phyloP scores from a whole-genome alignment of 2,329 filamentous ascomycete species.

The Ophiostoma piceae region DNA sequence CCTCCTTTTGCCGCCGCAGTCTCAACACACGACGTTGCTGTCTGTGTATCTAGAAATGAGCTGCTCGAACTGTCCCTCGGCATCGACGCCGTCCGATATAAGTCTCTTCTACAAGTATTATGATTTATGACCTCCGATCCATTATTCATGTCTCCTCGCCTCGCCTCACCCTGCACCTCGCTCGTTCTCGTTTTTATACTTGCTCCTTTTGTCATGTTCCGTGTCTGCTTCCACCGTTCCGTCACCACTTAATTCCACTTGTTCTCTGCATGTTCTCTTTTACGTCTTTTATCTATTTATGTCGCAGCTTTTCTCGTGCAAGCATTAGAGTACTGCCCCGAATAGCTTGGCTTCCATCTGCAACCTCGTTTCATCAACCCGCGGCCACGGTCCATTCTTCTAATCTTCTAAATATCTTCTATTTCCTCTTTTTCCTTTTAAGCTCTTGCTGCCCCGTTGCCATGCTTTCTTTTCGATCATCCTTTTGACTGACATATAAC shows the following conservation, averaged over 20 bases:
- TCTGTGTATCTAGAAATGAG: too few relatives aligned
- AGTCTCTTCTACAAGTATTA: not conserved
- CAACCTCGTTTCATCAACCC: not conserved
- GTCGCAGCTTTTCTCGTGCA: not conserved
- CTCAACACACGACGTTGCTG: not conserved
- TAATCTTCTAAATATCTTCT: not conserved
- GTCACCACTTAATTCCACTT: not conserved
- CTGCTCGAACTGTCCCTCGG: not conserved
- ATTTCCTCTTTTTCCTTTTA: not conserved
- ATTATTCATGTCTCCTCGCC: not conserved
- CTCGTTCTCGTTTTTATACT: not conserved
- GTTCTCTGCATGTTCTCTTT: not conserved
- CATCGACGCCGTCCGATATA: not conserved
- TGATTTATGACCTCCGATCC: not conserved
- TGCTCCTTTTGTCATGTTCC: conserved; percentile 6
- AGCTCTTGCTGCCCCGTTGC: not conserved
- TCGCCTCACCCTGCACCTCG: too few relatives aligned
- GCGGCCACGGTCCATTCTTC: not conserved
- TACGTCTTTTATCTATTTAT: not conserved
- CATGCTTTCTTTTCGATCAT: not conserved
- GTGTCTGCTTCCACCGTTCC: not conserved
- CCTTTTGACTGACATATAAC: not conserved
- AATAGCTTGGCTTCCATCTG: not conserved
- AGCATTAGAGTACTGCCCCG: not conserved
- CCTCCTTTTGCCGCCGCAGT: not conserved